Evolutionary conservation across 2,329 filamentous ascomycete genomes (phyloP), one percentile per base, ranked within the genome.

Genomic region (Blastomyces gilchristii): DNA sequence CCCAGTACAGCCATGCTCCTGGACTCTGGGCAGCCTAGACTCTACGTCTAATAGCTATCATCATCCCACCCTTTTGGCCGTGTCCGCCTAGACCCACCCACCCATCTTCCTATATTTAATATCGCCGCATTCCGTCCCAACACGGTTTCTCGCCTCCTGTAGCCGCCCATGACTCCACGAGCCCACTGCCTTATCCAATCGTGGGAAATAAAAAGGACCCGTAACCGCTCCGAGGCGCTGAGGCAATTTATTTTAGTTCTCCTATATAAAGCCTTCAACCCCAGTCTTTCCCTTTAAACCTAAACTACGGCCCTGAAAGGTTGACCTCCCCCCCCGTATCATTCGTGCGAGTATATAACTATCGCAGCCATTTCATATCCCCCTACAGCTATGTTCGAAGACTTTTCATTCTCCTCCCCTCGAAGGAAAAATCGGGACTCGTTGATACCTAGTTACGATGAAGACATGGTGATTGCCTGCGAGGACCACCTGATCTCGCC

Each of bases 331-430:
- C 9, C 31, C 37, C 34, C 9, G 9, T 39, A 39, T 39, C 37
- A 12, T 39, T 7, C 37, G 37, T 39, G 37, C 37, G 1, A 39
- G 37, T 39, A 39, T 39, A 39, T 11, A 12, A 39, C 37, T 39
- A 39, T 39, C 37, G 37, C 37, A 11, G 1, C 6, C 28, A 49
- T 39, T 37, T 57, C 45, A 11, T 28, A 16, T n/a, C 14, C 34
- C 25, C 16, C 11, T 56, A 12, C 61, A n/a, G 28, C 22, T 65
- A 77, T 77, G 75, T 77, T 77, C 66, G 75, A 77, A 66, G 73
- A 75, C 66, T 77, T 77, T 67, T 76, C 75, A 57, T 77, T 77
- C 66, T 72, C 74, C 12, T 73, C 74, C 45, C 71, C 75, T 12
- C 74, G 73, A 25, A 52, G n/a, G 37, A 54, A 43, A 56, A 39